These are phyloP conservation scores for Medicago arabica DNA, from an alignment of 306 rosid genomes.

Conservation along the genomic window DNA sequence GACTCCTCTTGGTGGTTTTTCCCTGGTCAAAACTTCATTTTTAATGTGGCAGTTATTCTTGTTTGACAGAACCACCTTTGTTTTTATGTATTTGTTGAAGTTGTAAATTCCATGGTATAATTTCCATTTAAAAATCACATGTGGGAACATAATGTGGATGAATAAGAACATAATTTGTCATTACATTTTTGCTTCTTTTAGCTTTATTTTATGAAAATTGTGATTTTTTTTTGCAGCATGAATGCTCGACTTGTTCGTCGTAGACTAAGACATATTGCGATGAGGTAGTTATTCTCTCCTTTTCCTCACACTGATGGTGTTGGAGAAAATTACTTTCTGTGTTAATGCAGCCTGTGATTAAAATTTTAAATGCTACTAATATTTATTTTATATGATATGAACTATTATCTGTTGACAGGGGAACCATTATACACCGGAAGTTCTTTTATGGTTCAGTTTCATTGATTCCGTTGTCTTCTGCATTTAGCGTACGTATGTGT, in stretches of 20 bases:
- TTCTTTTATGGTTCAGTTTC: constrained; percentile 75
- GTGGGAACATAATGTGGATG: neutral
- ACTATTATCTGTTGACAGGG: constrained; percentile 62
- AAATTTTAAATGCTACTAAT: constrained; percentile 30
- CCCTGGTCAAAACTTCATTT: neutral
- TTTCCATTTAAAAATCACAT: constrained; percentile 12
- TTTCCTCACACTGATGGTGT: neutral
- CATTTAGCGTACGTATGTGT: constrained; percentile 74
- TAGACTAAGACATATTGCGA: constrained; percentile 82
- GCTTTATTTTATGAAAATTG: constrained; percentile 13
- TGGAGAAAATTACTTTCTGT: constrained; percentile 8
- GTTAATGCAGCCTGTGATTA: constrained; percentile 23
- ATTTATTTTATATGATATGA: constrained; percentile 28
- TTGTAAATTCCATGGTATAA: neutral
- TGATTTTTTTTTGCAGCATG: constrained; percentile 61
- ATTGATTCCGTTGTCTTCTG: constrained; percentile 78
- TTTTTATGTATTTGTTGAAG: constrained; percentile 12
- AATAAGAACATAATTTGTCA: neutral
- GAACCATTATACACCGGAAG: constrained; percentile 74
- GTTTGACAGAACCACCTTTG: neutral
- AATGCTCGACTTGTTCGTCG: constrained; percentile 84
- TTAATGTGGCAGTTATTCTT: neutral
- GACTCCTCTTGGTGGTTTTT: constrained; percentile 5
- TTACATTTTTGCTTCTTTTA: constrained; percentile 18
- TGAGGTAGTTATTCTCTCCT: constrained; percentile 57